Conservation (phyloP, 192 early-diverging fungal genomes). For the Geranomyces michiganensis region DNA sequence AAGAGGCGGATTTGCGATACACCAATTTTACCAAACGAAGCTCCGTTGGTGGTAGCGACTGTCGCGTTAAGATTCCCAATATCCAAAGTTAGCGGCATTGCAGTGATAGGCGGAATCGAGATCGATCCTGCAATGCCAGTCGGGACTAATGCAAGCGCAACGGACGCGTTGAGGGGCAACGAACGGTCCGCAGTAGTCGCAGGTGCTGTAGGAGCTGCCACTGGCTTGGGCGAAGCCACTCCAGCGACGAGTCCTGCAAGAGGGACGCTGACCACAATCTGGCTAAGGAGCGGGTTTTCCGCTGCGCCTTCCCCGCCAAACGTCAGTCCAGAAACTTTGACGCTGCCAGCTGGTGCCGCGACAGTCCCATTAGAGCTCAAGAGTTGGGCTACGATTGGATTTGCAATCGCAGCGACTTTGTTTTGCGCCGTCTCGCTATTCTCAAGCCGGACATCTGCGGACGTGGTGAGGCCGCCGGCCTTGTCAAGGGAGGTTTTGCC, state of each 20-base stretch:
- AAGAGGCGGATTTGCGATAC: conserved; percentile 9
- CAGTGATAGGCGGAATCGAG: background rate
- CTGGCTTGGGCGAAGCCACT: background rate
- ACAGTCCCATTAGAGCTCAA: conserved; percentile 7
- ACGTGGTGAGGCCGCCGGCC: conserved; percentile 8
- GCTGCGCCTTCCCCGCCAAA: conserved; percentile 24
- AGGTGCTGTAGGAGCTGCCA: background rate
- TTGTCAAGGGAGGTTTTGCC: conserved; percentile 17
- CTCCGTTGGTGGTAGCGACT: background rate
- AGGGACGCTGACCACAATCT: conserved; percentile 14
- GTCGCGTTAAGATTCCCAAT: conserved; percentile 19
- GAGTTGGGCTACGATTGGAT: conserved; percentile 15
- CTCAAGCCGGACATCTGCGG: conserved; percentile 12
- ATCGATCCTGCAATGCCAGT: conserved; percentile 19
- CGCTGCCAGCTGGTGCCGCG: background rate
- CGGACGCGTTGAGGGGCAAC: conserved; percentile 21
- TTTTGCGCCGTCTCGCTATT: conserved; percentile 7
- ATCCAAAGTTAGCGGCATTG: conserved; percentile 16
- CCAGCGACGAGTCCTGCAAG: background rate
- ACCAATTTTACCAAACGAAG: conserved; percentile 12
- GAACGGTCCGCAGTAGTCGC: background rate
- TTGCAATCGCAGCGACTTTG: conserved; percentile 12
- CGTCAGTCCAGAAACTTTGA: conserved; percentile 15
- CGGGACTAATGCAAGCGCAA: conserved; percentile 14
- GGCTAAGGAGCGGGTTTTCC: conserved; percentile 20